Evolutionary conservation across 1,139 yeast genomes (phyloP), one percentile per base, ranked within the genome.

Genomic region (Yamadazyma taylorii): DNA sequence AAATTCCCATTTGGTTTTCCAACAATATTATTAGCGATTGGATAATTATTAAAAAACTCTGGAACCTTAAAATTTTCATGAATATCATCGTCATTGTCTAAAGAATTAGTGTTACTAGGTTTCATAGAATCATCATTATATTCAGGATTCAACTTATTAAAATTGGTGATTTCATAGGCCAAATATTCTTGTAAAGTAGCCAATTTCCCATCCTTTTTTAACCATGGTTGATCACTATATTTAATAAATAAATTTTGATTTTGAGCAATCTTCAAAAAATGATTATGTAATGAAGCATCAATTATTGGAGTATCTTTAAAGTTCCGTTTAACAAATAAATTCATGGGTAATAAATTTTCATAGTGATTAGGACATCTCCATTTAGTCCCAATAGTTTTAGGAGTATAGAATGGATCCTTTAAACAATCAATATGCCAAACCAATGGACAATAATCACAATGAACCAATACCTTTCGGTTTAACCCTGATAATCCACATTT

Each of bases 361-460:
- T 80, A 77, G 60, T 92, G 98, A 50, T 86, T 81, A 0, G 97
- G 98, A 56, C 98, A 92, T 61, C 80, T 81, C 98, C 98, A 92
- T 40, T 86, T 86, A 30, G 76, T 73, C 1, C 95, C 94, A 29
- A 88, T 61, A 17, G 85, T 79, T 52, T 88, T 87, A n/a, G 84
- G 78, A 6, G 83, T 72, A 16, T 85, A 73, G 51, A 87, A 62
- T 2, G 96, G 96, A 8, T 87, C 85, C 32, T 73, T 72, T 10
- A 92, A 61, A 59, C 98, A 92, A 60, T 92, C 97, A 33, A 90
- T 63, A 59, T 92, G 98, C 95, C 96, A 92, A 11, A 82, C 76
- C n/a, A 85, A 68, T 1, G 84, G 71, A 60, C 98, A 92, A 52
- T 82, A 85, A 54, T 90, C 97, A 58, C 98, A 92, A 41, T 79